These are phyloP conservation scores for Hypholoma sublateritium DNA, from an alignment of 768 basidiomycete species.

Conservation along the genomic window DNA sequence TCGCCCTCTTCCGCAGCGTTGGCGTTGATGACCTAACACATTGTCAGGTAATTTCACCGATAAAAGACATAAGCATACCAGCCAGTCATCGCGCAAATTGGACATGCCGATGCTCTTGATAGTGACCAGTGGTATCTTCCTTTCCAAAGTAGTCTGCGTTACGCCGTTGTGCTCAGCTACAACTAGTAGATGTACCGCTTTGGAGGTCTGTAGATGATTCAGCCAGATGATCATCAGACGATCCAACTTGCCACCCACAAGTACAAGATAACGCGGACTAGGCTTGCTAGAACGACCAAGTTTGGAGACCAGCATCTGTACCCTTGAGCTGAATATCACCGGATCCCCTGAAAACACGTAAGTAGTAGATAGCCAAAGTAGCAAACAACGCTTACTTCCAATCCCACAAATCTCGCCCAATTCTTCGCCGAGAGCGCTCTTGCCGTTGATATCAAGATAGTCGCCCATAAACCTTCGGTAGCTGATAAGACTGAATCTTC, in stretches of 20 bases:
- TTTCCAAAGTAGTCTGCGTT: slow-evolving; percentile 61
- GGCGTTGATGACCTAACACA: slow-evolving; percentile 68
- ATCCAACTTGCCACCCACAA: slow-evolving; percentile 53
- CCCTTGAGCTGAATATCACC: slow-evolving; percentile 82
- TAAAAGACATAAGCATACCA: slow-evolving; percentile 52
- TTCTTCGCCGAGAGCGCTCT: slow-evolving; percentile 74
- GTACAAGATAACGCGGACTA: slow-evolving; percentile 84
- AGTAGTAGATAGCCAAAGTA: not conserved
- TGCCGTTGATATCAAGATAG: slow-evolving; percentile 88
- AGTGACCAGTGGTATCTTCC: slow-evolving; percentile 87
- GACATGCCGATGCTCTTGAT: slow-evolving; percentile 89
- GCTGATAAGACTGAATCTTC: slow-evolving; percentile 90
- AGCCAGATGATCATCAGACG: not conserved
- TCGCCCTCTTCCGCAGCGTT: slow-evolving; percentile 89
- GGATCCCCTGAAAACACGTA: slow-evolving; percentile 51
- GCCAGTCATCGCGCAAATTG: slow-evolving; percentile 91
- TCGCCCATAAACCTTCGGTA: slow-evolving; percentile 96
- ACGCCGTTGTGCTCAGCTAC: slow-evolving; percentile 62
- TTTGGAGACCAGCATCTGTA: slow-evolving; percentile 84
- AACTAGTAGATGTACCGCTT: slow-evolving; percentile 80
- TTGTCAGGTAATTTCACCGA: slow-evolving; percentile 5
- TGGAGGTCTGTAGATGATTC: slow-evolving; percentile 59
- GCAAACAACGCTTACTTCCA: slow-evolving; percentile 51
- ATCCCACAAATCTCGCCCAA: slow-evolving; percentile 71
- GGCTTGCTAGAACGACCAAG: slow-evolving; percentile 85